Evolutionary conservation across 495 filamentous ascomycete genomes (phyloP).

Genomic region (Tuber aestivum): DNA sequence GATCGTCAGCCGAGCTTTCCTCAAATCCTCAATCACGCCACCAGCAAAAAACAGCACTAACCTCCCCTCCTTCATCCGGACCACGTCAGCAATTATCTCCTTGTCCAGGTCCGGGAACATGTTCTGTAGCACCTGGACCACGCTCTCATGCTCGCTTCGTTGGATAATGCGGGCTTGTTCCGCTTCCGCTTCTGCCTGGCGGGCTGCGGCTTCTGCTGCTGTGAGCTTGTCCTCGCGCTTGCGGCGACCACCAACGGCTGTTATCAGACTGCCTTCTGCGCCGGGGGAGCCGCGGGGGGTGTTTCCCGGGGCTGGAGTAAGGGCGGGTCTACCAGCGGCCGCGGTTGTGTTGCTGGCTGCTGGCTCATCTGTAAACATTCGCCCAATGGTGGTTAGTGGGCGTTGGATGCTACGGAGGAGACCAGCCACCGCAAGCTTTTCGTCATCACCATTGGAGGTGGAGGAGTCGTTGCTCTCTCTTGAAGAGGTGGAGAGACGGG

Average conservation of each 20-base stretch:
- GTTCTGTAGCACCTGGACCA: constrained; percentile 60
- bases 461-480: constrained; percentile 35
- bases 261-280: constrained; percentile 33
- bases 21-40: constrained; percentile 25
- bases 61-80: constrained; percentile 44
- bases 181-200: constrained; percentile 85
- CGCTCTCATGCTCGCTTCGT: constrained; percentile 74
- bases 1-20: constrained; percentile 31
- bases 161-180: constrained; percentile 84
- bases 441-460: constrained; percentile 51
- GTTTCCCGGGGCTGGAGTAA: constrained; percentile 54
- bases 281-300: constrained; percentile 57
- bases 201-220: constrained; percentile 85
- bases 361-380: constrained; percentile 85
- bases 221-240: constrained; percentile 50
- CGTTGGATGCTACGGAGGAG: constrained; percentile 85
- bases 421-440: constrained; percentile 75
- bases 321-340: constrained; percentile 47
- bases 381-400: constrained; percentile 88
- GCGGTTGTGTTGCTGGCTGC: constrained; percentile 43
- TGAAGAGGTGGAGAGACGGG: constrained; percentile 26
- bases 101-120: constrained; percentile 46
- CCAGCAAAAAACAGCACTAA: constrained; percentile 34
- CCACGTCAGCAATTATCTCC: constrained; percentile 47
- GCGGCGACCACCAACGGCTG: constrained; percentile 40